phyloP scores from a whole-genome alignment of 2,329 filamentous ascomycete genomes.

The Balansia obtecta region DNA sequence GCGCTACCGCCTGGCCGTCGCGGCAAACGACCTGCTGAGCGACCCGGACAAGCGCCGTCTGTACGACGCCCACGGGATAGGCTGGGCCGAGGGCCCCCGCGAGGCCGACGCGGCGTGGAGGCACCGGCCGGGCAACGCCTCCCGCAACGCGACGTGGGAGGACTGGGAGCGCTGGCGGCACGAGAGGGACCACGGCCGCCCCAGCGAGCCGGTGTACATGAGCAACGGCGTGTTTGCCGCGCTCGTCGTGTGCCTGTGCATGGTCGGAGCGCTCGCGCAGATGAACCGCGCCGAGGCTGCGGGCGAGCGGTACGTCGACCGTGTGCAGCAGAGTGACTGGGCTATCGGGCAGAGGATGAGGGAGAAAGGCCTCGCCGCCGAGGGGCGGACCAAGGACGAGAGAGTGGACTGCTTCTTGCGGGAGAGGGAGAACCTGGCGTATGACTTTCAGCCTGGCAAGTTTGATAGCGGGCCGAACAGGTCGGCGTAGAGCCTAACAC shows the following conservation, averaged over 20 bases:
- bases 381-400: constrained; percentile 43
- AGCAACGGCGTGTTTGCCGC: constrained; percentile 65
- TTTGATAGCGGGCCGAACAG: constrained; percentile 13
- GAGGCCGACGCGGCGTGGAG: constrained; percentile 37
- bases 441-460: constrained; percentile 19
- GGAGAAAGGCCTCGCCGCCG: constrained; percentile 38
- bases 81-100: constrained; percentile 52
- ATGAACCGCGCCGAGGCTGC: constrained; percentile 54
- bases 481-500: background rate
- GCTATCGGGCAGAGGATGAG: constrained; percentile 50
- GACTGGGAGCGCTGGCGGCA: constrained; percentile 83
- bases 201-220: constrained; percentile 47
- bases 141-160: constrained; percentile 86
- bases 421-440: constrained; percentile 45
- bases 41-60: constrained; percentile 64
- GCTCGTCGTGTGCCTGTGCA: constrained; percentile 56
- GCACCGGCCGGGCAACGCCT: constrained; percentile 32
- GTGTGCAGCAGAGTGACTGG: constrained; percentile 51
- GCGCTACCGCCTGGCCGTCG: constrained; percentile 78
- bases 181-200: constrained; percentile 29
- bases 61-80: constrained; percentile 72
- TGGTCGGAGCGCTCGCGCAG: constrained; percentile 61
- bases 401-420: constrained; percentile 68
- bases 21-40: constrained; percentile 79
- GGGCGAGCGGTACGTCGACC: constrained; percentile 50